Conservation (phyloP, 495 filamentous ascomycete genomes). For the Chaetomium tenue region DNA sequence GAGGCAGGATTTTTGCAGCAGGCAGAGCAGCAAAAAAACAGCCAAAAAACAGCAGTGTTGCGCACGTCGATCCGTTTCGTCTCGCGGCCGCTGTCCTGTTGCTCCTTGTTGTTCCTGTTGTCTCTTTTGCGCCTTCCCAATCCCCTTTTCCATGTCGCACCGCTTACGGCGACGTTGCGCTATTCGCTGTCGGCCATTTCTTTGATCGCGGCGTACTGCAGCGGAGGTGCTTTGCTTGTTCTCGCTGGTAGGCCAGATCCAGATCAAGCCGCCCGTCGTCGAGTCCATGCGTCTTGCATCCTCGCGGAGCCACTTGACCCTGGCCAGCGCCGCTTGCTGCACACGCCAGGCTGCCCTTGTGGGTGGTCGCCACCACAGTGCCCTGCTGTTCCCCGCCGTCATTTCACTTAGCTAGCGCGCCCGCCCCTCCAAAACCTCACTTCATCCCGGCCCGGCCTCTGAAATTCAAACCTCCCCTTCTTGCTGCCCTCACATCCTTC, state of each 20-base stretch:
- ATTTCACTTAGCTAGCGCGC: slow-evolving; percentile 40
- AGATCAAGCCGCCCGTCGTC: slow-evolving; percentile 10
- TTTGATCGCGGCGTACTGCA: slow-evolving; percentile 10
- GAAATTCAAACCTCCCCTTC: slow-evolving; percentile 23
- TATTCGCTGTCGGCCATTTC: slow-evolving; percentile 1
- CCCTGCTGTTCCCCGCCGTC: slow-evolving; percentile 42
- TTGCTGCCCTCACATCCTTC: slow-evolving; percentile 14
- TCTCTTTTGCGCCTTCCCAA: neutral
- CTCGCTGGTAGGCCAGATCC: neutral
- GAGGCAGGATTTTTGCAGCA: slow-evolving; percentile 14
- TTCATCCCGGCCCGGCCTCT: slow-evolving; percentile 26
- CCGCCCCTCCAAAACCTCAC: slow-evolving; percentile 40
- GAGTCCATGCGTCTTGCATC: slow-evolving; percentile 33
- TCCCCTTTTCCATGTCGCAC: neutral
- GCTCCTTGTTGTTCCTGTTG: neutral
- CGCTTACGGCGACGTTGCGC: slow-evolving; percentile 1
- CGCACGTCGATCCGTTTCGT: slow-evolving; percentile 1
- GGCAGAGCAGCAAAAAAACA: neutral
- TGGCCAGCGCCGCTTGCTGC: slow-evolving; percentile 32
- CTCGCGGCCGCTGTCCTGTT: neutral
- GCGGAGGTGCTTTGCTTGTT: neutral
- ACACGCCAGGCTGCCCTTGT: slow-evolving; percentile 34
- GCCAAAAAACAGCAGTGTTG: slow-evolving; percentile 1
- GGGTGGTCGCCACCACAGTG: slow-evolving; percentile 39
- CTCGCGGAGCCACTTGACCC: slow-evolving; percentile 34